These are phyloP conservation scores for Cinnamomum micranthum DNA, from an alignment of 164 flowering plant species.

Conservation along the genomic window DNA sequence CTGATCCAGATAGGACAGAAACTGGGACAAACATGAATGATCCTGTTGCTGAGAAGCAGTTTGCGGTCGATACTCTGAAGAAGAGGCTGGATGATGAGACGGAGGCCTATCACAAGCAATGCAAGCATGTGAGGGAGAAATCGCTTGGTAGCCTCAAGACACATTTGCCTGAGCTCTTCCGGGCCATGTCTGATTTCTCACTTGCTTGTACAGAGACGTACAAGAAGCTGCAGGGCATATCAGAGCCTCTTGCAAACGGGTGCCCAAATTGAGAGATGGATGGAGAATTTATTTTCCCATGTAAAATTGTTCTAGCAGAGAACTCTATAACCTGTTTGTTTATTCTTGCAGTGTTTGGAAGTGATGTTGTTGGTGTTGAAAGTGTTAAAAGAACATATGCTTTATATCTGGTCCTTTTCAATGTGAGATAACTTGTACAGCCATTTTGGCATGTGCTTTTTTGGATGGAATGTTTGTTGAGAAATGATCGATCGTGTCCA, in stretches of 20 bases:
- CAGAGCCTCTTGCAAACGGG: slow-evolving; percentile 26
- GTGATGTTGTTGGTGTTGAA: too few relatives aligned
- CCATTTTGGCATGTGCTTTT: too few relatives aligned
- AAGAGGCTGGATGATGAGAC: slow-evolving; percentile 68
- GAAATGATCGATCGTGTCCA: too few relatives aligned
- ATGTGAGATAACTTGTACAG: too few relatives aligned
- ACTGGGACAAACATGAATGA: slow-evolving; percentile 37
- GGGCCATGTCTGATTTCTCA: slow-evolving; percentile 63
- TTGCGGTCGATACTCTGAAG: slow-evolving; percentile 56
- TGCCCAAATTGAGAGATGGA: slow-evolving; percentile 12
- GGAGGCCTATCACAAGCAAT: slow-evolving; percentile 52
- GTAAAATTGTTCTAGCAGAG: neutral
- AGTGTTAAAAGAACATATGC: too few relatives aligned
- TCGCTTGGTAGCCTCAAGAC: slow-evolving; percentile 61
- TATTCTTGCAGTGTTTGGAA: neutral
- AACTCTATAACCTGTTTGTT: neutral
- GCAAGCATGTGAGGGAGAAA: slow-evolving; percentile 81
- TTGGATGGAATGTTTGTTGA: too few relatives aligned
- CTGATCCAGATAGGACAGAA: slow-evolving; percentile 46
- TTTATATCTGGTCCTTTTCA: too few relatives aligned
- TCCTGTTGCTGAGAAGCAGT: slow-evolving; percentile 46
- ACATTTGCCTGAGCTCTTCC: slow-evolving; percentile 77
- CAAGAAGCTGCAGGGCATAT: slow-evolving; percentile 39
- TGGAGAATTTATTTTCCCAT: neutral
- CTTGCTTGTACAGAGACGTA: slow-evolving; percentile 52